phyloP scores from a whole-genome alignment of 148 eudicot species.

The Nepenthes mirabilis region DNA sequence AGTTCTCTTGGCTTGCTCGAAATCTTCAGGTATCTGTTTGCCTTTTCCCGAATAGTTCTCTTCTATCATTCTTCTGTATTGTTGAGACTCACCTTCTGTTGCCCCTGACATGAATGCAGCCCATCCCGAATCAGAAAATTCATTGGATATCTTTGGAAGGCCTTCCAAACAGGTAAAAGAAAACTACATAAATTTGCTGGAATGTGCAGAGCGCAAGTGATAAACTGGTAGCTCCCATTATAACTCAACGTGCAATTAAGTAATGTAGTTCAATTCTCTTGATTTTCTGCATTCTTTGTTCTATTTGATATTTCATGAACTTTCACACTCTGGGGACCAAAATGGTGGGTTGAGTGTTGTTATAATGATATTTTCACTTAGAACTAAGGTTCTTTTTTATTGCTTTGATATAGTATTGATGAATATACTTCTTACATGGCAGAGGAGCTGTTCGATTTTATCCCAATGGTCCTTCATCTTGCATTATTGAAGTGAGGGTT shows the following conservation, averaged over 20 bases:
- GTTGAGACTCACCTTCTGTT: conserved; percentile 4
- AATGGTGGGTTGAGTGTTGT: not conserved
- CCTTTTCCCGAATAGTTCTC: not conserved
- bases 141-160: conserved; percentile 97
- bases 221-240: too few relatives aligned
- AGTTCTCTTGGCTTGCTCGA: conserved; percentile 96
- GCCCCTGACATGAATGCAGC: conserved; percentile 32
- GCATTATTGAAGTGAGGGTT: conserved; percentile 71
- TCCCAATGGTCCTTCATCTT: conserved; percentile 80
- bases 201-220: not conserved
- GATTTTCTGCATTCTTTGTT: too few relatives aligned
- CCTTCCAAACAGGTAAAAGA: conserved; percentile 70
- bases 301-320: too few relatives aligned
- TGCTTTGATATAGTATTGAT: conserved; percentile 3
- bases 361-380: not conserved
- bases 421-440: conserved; percentile 21
- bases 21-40: conserved; percentile 67
- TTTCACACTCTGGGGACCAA: too few relatives aligned
- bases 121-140: conserved; percentile 84
- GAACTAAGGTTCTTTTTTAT: not conserved
- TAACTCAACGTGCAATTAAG: too few relatives aligned
- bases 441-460: conserved; percentile 96
- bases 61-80: not conserved
- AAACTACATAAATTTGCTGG: not conserved
- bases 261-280: too few relatives aligned